phyloP scores from a whole-genome alignment of 208 protist genomes.

The Leptomonas pyrrhocoris region DNA sequence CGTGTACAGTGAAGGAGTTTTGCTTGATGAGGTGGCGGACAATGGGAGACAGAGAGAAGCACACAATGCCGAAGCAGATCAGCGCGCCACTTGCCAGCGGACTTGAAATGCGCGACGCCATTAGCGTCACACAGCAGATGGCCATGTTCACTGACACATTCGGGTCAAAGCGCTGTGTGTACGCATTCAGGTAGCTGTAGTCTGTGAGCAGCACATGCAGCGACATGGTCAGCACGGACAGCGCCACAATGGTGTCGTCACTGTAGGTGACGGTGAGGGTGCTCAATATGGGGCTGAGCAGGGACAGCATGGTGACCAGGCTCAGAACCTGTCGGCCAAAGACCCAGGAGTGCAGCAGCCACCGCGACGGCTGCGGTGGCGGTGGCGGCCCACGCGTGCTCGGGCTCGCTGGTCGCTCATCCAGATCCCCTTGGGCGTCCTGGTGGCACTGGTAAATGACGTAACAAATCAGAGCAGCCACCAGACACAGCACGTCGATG shows the following conservation, averaged over 20 bases:
- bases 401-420: constrained; percentile 21
- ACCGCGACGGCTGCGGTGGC: constrained; percentile 27
- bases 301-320: constrained; percentile 56
- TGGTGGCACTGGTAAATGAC: constrained; percentile 37
- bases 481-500: constrained; percentile 52
- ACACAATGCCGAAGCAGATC: constrained; percentile 85
- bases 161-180: constrained; percentile 61
- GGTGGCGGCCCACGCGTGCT: constrained; percentile 25
- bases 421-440: constrained; percentile 11
- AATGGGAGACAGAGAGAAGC: constrained; percentile 86
- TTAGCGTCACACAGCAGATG: constrained; percentile 80
- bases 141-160: constrained; percentile 85
- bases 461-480: constrained; percentile 27
- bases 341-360: constrained; percentile 43
- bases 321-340: constrained; percentile 60
- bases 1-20: constrained; percentile 64
- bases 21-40: constrained; percentile 69
- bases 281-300: constrained; percentile 82
- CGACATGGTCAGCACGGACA: constrained; percentile 81
- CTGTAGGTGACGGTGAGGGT: constrained; percentile 87
- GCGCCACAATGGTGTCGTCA: constrained; percentile 90
- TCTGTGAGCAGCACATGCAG: constrained; percentile 80
- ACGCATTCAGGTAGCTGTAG: constrained; percentile 88
- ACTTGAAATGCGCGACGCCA: constrained; percentile 82
- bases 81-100: constrained; percentile 69